Evolutionary conservation across 2,329 filamentous ascomycete genomes (phyloP), one percentile per base, ranked within the genome.

Genomic region (Metarhizium guizhouense): DNA sequence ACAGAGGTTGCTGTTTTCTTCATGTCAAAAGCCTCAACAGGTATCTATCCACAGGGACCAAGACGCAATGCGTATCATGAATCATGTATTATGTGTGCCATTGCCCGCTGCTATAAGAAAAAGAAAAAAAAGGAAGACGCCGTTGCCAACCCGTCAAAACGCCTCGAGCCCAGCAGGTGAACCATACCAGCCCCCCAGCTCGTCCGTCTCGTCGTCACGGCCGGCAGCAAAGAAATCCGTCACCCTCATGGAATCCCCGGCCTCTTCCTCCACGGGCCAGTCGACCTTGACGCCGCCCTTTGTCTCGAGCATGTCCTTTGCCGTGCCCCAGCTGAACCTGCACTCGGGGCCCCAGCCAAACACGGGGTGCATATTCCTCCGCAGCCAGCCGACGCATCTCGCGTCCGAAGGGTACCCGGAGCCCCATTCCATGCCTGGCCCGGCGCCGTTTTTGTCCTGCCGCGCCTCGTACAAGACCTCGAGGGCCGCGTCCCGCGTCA

Each of bases 321-420:
- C 88, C 1, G 94, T 97, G 0, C 88, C 88, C 94, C 94, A 99
- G 66, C 91, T 96, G 67, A 96, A 97, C 4, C 94, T 80, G 68
- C 90, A 95, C 72, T 97, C 92, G 29, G 82, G 82, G 0, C 93
- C 92, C 93, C 94, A 99, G 14, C 94, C 94, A 74, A 97, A 99
- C 1, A 97, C 74, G 3, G 90, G 89, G 66, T 99, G 86, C 85
- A 96, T 93, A 61, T 93, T 94, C 43, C 75, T 75, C 72, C 85
- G 88, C 67, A 99, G 69, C 93, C 94, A 99, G 25, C 74, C 71
- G 2, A 87, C 83, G 63, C 91, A 95, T 59, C 88, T 82, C 20
- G 79, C 84, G 71, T 99, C 94, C 1, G 88, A 90, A 0, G 94
- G 94, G 68, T 99, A 99, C 0, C 94, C 94, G 1, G 90, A 95